Percentiles rank a stretch among this genome's conserved stretches.
Evolutionary conservation across 441 rosid genomes (phyloP).

Genomic region (Manihot esculenta): DNA sequence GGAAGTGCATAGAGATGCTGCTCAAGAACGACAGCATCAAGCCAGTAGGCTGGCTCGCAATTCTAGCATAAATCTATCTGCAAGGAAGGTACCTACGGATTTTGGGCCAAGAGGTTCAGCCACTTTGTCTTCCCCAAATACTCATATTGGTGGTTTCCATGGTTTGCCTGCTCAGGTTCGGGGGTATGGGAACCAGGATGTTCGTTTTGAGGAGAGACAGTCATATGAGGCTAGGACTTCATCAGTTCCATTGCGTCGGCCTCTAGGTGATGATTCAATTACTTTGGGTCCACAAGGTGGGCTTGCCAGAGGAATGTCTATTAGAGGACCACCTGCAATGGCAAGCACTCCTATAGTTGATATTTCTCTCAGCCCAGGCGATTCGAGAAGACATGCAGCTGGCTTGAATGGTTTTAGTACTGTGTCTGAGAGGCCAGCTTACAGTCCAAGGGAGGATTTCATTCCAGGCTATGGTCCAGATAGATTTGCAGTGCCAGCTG

Average conservation of each 20-base stretch:
- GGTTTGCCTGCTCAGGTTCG: conserved; percentile 62
- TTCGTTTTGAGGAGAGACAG: conserved; percentile 72
- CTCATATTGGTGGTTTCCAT: conserved; percentile 74
- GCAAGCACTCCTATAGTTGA: conserved; percentile 44
- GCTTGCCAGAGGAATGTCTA: conserved; percentile 91
- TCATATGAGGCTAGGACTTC: conserved; percentile 62
- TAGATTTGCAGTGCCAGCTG: conserved; percentile 47
- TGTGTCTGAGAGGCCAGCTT: conserved; percentile 40
- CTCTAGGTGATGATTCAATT: conserved; percentile 70
- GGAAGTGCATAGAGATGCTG: conserved; percentile 98
- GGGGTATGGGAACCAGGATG: conserved; percentile 71
- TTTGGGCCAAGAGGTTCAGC: conserved; percentile 73
- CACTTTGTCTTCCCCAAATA: conserved; percentile 63
- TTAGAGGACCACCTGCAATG: conserved; percentile 53
- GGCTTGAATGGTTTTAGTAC: conserved; percentile 60
- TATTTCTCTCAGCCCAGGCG: conserved; percentile 45
- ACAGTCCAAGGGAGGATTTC: conserved; percentile 51
- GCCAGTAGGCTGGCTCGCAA: conserved; percentile 70
- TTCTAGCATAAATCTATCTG: conserved; percentile 52
- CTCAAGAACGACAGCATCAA: conserved; percentile 89
- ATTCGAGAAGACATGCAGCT: conserved; percentile 54
- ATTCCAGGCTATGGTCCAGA: conserved; percentile 45
- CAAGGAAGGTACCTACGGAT: conserved; percentile 72
- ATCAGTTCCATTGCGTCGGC: conserved; percentile 79
- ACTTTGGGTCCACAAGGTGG: conserved; percentile 99